Evolutionary conservation across 208 protist genomes (phyloP), one percentile per base, ranked within the genome.

Genomic region (Leishmania tarentolae): DNA sequence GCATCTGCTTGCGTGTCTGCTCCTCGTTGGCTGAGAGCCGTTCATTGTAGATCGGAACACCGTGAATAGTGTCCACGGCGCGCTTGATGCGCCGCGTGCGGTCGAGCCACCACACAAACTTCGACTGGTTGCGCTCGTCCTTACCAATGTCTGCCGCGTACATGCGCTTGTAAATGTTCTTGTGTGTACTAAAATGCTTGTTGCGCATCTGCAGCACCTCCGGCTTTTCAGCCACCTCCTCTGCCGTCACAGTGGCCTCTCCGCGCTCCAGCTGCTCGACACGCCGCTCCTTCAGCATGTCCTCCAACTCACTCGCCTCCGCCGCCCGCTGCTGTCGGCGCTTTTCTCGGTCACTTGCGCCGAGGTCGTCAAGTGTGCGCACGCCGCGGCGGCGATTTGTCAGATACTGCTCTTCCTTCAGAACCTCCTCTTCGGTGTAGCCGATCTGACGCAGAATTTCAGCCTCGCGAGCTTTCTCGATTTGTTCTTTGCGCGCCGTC

Each of bases 41-140:
- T 40, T 96, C 90, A 78, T 96, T 96, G 87, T 96, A 96, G 28
- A 95, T 76, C n/a, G 93, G 91, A 21, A 96, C 93, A 63, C 93
- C 91, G 77, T 96, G 90, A 66, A 96, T 94, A 19, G 83, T 95
- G 83, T 96, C 93, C 75, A 94, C 90, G 9, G 88, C 91, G 31
- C 93, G 91, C 81, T 91, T 93, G 69, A 96, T 91, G 61, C 91
- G 89, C 24, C 91, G 88, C 24, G 88, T 91, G 19, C 93, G 86
- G 80, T 94, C 88, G n/a, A 96, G 85, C 91, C 93, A 96, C 93
- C 93, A 96, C 75, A 93, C 83, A 80, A 96, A 91, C 79, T 94
- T 93, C 28, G 80, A 83, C 75, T 90, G 84, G 68, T 94, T 91
- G 31, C 52, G 66, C 65, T 91, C 89, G 82, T 96, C 89, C 69